A percentile compares a stretch with the other conserved stretches of the same genome.
Evolutionary conservation across 2,329 filamentous ascomycete species (phyloP).

Genomic region (Xylaria sp.): DNA sequence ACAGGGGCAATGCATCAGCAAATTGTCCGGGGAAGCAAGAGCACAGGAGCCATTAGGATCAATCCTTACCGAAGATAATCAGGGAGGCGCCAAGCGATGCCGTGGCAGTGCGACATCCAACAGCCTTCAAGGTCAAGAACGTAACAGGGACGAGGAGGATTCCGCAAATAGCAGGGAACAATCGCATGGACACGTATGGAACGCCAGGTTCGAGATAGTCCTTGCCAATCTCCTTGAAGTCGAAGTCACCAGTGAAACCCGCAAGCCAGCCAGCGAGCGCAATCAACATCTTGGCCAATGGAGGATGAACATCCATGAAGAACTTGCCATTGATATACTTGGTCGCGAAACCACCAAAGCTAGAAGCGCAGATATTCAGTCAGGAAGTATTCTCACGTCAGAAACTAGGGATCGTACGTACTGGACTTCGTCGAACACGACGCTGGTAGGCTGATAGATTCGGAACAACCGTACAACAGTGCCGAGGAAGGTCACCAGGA

Average conservation of each 20-base stretch:
- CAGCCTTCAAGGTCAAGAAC: conserved; percentile 88
- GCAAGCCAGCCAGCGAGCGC: conserved; percentile 91
- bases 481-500: conserved; percentile 67
- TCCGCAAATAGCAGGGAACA: conserved; percentile 85
- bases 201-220: conserved; percentile 93
- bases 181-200: conserved; percentile 94
- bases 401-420: conserved; percentile 46
- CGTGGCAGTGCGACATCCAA: conserved; percentile 81
- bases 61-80: conserved; percentile 77
- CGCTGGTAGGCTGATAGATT: conserved; percentile 92
- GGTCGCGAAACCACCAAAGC: conserved; percentile 94
- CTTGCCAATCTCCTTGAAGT: conserved; percentile 99
- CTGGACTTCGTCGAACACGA: conserved; percentile 99
- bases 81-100: conserved; percentile 77
- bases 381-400: conserved; percentile 16
- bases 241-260: conserved; percentile 91
- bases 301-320: conserved; percentile 99
- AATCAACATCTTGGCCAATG: conserved; percentile 92
- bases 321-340: conserved; percentile 99
- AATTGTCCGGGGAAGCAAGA: not conserved
- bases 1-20: conserved; percentile 27
- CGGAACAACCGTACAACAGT: conserved; percentile 81
- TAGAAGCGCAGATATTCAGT: conserved; percentile 35
- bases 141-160: conserved; percentile 84
- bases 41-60: not conserved